Conservation (phyloP, 179 eudicot genomes). For the Silene noctiflora region DNA sequence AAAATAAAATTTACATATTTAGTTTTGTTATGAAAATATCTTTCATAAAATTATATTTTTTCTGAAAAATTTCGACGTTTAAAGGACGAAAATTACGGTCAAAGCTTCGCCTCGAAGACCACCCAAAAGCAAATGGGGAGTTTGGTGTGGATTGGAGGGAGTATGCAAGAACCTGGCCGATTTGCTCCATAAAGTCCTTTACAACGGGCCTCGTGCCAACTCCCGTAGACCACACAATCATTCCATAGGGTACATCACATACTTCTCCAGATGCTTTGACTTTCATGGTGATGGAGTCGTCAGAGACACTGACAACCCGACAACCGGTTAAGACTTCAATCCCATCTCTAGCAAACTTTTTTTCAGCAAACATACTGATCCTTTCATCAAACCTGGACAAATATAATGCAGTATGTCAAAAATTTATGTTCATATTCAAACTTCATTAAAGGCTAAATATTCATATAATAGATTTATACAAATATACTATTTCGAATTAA, state of each 20-base stretch:
- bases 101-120: no score
- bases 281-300: slow-evolving; percentile 51
- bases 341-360: slow-evolving; percentile 79
- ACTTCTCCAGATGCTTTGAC: slow-evolving; percentile 53
- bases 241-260: slow-evolving; percentile 60
- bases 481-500: no score
- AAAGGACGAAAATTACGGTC: no score
- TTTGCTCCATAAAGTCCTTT: slow-evolving; percentile 77
- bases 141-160: no score
- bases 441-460: no score
- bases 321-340: slow-evolving; percentile 72
- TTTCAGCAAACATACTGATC: slow-evolving; percentile 81
- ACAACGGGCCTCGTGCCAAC: slow-evolving; percentile 83
- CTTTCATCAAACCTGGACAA: slow-evolving; percentile 79
- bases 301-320: slow-evolving; percentile 64
- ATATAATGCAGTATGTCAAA: neutral
- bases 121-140: no score
- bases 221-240: slow-evolving; percentile 94
- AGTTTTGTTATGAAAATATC: no score
- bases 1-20: no score
- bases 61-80: no score
- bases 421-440: neutral
- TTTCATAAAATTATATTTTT: no score
- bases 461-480: no score
- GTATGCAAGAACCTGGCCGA: slow-evolving; percentile 72